These are phyloP conservation scores for Clonostachys rosea DNA, from an alignment of 2,329 filamentous ascomycete species.

Conservation along the genomic window DNA sequence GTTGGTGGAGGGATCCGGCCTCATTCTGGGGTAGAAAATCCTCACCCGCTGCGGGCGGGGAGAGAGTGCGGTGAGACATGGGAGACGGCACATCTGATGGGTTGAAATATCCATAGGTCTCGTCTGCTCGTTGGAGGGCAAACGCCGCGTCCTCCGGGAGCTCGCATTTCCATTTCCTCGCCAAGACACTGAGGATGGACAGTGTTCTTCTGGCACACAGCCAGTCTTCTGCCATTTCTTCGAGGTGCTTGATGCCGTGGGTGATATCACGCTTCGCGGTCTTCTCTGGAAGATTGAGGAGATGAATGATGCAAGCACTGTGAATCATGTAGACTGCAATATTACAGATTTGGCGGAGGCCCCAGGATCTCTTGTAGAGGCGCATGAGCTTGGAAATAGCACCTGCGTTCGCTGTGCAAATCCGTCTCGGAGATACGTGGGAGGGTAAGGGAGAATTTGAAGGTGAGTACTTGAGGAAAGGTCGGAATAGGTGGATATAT, in stretches of 20 bases:
- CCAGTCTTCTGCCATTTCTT: constrained; percentile 96
- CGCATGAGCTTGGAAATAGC: constrained; percentile 92
- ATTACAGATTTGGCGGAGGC: constrained; percentile 90
- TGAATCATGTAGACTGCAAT: constrained; percentile 95
- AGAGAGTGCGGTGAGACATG: constrained; percentile 21
- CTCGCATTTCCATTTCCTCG: constrained; percentile 84
- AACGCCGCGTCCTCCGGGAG: constrained; percentile 77
- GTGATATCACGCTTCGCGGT: constrained; percentile 85
- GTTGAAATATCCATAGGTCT: constrained; percentile 71
- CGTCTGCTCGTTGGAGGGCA: constrained; percentile 73
- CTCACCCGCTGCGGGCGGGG: constrained; percentile 19
- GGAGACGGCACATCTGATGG: constrained; percentile 58
- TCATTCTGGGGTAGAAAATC: constrained; percentile 1
- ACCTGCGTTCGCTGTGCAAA: constrained; percentile 85
- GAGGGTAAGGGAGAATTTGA: constrained; percentile 75
- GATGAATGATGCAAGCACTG: constrained; percentile 89
- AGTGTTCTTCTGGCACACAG: constrained; percentile 81
- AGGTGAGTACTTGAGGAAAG: constrained; percentile 87
- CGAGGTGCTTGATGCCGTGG: constrained; percentile 84
- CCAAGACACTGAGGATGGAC: constrained; percentile 77
- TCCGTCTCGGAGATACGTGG: constrained; percentile 84
- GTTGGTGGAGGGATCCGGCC: constrained; percentile 1
- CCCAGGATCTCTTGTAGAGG: constrained; percentile 88
- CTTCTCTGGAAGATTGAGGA: constrained; percentile 90
- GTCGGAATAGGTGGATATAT: constrained; percentile 92